Base-by-base conservation (phyloP, 345 rosid species). In the Syzygium jambos region DNA sequence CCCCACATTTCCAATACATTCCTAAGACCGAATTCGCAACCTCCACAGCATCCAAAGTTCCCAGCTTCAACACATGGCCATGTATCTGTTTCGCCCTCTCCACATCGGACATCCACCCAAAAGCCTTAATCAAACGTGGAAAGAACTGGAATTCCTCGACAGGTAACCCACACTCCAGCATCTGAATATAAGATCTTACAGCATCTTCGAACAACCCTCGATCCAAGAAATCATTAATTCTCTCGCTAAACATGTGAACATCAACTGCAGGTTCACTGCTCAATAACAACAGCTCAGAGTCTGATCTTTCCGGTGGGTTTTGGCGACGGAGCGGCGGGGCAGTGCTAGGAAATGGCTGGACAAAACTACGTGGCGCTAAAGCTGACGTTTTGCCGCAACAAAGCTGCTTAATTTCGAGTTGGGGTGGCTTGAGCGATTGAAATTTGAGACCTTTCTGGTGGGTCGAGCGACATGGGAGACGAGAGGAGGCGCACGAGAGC, bases 41-140 rank as follows among this genome's bases (percentile, higher is more conserved):
- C 29, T 49, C 25, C n/a, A 83, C 55, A 83, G 43, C 77, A 65
- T 77, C 59, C 29, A 86, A 88, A 68, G 22, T 86, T 61, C 93
- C 93, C 34, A 89, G 86, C 89, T 92, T 92, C 34, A 91, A 61
- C 49, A 89, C 88, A 38, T 91, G 93, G 65, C 92, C 94, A 51
- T 90, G 94, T 80, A 92, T 92, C 88, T 88, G 89, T 89, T 89
- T 87, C 56, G 87, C 89, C 52, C 56, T 88, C 56, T 53, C 84
- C 22, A 86, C 85, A 49, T 90, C 89, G 34, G 85, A 86, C 53
- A 90, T 85, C 52, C 90, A 92, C 63, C 90, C 92, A 53, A 90
- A 86, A 27, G 92, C 93, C 85, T 93, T 93, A 85, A 93, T 89
- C 86, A 92, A 86, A 89, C 89, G 82, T 22, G 94, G 92, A 87